Conservation (phyloP, 2,329 filamentous ascomycete genomes). For the Penicillium expansum region DNA sequence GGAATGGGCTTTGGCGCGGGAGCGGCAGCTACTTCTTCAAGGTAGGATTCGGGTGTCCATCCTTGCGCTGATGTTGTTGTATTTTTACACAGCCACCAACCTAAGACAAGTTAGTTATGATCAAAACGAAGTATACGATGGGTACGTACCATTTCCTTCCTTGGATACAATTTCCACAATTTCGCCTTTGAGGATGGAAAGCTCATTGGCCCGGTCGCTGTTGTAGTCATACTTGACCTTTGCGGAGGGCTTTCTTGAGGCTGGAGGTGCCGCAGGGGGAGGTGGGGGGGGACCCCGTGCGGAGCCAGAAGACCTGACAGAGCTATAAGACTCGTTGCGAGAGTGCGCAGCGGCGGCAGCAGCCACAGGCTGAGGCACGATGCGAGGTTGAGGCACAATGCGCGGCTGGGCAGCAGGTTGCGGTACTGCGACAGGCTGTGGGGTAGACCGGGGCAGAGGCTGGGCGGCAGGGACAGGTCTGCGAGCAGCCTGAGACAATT, state of each 20-base stretch:
- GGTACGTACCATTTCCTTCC: constrained; percentile 79
- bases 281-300: constrained; percentile 64
- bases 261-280: constrained; percentile 60
- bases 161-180: constrained; percentile 89
- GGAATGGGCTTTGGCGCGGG: constrained; percentile 59
- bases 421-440: constrained; percentile 34
- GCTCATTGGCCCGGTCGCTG: constrained; percentile 79
- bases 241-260: constrained; percentile 69
- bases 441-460: constrained; percentile 35
- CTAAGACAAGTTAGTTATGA: constrained; percentile 49
- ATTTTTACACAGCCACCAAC: constrained; percentile 94
- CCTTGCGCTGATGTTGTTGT: constrained; percentile 67
- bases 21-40: constrained; percentile 65
- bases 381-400: constrained; percentile 44
- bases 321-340: constrained; percentile 55
- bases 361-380: constrained; percentile 46
- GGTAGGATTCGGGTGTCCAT: constrained; percentile 91
- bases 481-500: constrained; percentile 51
- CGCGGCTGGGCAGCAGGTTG: constrained; percentile 38
- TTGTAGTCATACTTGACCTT: constrained; percentile 91
- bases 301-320: constrained; percentile 63
- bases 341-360: constrained; percentile 45
- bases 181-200: constrained; percentile 76
- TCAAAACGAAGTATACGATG: not conserved
- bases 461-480: constrained; percentile 37